phyloP scores from a whole-genome alignment of 2,329 filamentous ascomycete species.

The Ceratocystis albifundus region DNA sequence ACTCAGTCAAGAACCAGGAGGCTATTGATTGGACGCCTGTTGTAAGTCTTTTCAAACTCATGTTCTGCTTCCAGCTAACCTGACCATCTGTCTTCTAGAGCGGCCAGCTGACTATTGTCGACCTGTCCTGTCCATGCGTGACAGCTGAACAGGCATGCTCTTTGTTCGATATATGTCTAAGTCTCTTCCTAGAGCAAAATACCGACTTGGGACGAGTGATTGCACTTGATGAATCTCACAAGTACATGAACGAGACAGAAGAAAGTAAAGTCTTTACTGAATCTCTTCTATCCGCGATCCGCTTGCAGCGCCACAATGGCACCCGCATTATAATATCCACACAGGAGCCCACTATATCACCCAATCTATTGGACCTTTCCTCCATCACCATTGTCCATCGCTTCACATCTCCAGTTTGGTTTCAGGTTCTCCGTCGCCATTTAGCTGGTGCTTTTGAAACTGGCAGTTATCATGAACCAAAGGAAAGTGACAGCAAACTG shows the following conservation, averaged over 20 bases:
- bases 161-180: not conserved
- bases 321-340: not conserved
- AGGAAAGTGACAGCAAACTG: not conserved
- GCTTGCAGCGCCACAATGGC: not conserved
- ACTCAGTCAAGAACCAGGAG: not conserved
- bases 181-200: not conserved
- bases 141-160: not conserved
- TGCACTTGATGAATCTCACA: not conserved
- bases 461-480: not conserved
- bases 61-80: too few species aligned
- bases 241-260: not conserved
- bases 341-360: not conserved
- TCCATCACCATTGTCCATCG: not conserved
- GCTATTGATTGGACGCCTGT: not conserved
- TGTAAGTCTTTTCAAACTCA: not conserved
- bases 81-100: not conserved
- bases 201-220: not conserved
- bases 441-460: not conserved
- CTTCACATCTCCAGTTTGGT: not conserved
- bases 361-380: not conserved
- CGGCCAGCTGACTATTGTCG: not conserved
- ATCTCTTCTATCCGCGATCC: not conserved
- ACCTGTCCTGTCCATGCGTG: not conserved
- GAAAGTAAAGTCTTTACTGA: not conserved
- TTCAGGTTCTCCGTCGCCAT: not conserved